A percentile compares a stretch with the other conserved stretches of the same genome.
Evolutionary conservation across 2,329 filamentous ascomycete genomes (phyloP).

Genomic region (Colletotrichum lupini): DNA sequence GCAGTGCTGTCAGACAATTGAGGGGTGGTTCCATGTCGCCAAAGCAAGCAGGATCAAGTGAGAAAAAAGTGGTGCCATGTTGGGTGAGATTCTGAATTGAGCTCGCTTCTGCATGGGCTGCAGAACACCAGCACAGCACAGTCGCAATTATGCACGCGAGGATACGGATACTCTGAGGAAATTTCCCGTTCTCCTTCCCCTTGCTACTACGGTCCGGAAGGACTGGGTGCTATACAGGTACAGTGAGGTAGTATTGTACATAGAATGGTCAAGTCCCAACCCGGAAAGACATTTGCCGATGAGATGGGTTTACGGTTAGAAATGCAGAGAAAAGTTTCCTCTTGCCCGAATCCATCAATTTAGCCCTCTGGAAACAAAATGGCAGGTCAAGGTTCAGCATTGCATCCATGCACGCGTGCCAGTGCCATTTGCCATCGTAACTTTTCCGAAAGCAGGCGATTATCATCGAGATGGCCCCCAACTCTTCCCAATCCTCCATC

Average conservation of each 20-base stretch:
- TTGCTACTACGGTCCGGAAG: background rate
- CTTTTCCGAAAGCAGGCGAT: background rate
- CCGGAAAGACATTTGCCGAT: background rate
- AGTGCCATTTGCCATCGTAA: background rate
- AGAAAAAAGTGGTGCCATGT: background rate
- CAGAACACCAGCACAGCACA: background rate
- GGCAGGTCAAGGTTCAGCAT: background rate
- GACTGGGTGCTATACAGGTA: background rate
- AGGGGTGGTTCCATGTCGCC: background rate
- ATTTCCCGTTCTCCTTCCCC: background rate
- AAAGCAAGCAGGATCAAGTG: background rate
- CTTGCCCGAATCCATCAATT: background rate
- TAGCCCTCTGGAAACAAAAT: background rate
- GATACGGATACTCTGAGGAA: too few relatives aligned
- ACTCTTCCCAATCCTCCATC: background rate
- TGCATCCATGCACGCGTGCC: conserved; percentile 9
- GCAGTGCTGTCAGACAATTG: background rate
- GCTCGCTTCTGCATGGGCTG: background rate
- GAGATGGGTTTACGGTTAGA: background rate
- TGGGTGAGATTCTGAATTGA: background rate
- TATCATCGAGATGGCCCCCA: conserved; percentile 3
- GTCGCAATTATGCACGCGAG: background rate
- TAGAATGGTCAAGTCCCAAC: background rate
- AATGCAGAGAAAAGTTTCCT: background rate
- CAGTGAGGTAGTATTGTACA: background rate